phyloP scores from a whole-genome alignment of 148 eudicot genomes.

The Salicornia ramosissima region DNA sequence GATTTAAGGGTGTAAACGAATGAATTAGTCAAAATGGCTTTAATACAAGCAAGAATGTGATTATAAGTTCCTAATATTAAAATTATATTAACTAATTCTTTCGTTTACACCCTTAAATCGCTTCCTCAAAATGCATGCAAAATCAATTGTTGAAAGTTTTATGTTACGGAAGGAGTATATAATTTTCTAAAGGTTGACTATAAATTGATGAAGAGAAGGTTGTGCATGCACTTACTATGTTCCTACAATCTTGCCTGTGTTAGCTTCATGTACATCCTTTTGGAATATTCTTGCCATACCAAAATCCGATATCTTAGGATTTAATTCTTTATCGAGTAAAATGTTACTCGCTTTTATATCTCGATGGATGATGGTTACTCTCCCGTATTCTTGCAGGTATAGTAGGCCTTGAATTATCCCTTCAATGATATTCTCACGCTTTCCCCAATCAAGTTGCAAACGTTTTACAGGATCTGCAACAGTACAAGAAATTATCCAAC shows the following conservation, averaged over 20 bases:
- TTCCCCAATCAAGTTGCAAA: conserved; percentile 34
- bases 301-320: conserved; percentile 41
- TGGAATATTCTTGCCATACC: conserved; percentile 45
- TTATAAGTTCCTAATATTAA: too few relatives aligned
- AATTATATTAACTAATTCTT: too few relatives aligned
- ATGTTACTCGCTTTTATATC: conserved; percentile 40
- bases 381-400: conserved; percentile 47
- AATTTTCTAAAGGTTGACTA: too few relatives aligned
- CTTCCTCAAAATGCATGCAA: too few relatives aligned
- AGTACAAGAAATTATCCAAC: too few relatives aligned
- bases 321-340: conserved; percentile 30
- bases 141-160: too few relatives aligned
- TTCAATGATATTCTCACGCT: conserved; percentile 33
- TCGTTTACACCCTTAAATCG: too few relatives aligned
- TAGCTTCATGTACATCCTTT: conserved; percentile 34
- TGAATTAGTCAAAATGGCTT: too few relatives aligned
- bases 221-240: conserved; percentile 34
- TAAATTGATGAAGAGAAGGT: too few relatives aligned
- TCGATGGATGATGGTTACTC: conserved; percentile 37
- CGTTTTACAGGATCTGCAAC: conserved; percentile 31
- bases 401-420: conserved; percentile 45
- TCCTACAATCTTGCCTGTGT: conserved; percentile 38
- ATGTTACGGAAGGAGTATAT: too few relatives aligned
- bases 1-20: too few relatives aligned
- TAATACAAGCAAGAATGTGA: too few relatives aligned